Conservation (phyloP, 2,329 filamentous ascomycete species). For the Teratosphaeria epicoccoides region DNA sequence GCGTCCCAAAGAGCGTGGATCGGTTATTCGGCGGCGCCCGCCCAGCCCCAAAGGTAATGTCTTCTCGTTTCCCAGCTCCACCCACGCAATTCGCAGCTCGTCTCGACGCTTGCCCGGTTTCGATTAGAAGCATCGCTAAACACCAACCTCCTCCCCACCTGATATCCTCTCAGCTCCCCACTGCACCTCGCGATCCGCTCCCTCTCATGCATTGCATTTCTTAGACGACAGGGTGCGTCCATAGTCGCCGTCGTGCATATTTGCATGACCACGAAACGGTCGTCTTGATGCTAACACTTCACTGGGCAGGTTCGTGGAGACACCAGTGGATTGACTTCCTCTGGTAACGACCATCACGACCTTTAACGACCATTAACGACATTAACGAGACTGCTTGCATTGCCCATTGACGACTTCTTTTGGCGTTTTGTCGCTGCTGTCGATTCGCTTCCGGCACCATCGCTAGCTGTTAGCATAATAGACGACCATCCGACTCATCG, state of each 20-base stretch:
- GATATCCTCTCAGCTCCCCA: conserved; percentile 19
- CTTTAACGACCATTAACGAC: conserved; percentile 23
- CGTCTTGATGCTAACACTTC: conserved; percentile 7
- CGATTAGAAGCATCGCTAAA: conserved; percentile 8
- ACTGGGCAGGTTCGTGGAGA: conserved; percentile 12
- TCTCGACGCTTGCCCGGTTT: conserved; percentile 3
- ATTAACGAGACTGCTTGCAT: conserved; percentile 23
- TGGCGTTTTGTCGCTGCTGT: conserved; percentile 13
- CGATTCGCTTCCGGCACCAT: conserved; percentile 3
- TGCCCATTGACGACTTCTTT: conserved; percentile 20
- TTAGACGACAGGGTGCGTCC: conserved; percentile 26
- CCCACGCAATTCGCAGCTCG: background rate
- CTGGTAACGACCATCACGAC: conserved; percentile 22
- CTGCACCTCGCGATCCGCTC: conserved; percentile 21
- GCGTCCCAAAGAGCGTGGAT: background rate
- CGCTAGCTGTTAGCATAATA: conserved; percentile 4
- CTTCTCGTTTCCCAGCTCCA: background rate
- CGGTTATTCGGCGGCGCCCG: background rate
- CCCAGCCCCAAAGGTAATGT: background rate
- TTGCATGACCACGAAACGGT: conserved; percentile 6
- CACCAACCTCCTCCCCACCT: conserved; percentile 20
- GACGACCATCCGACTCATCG: conserved; percentile 1
- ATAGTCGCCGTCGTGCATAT: conserved; percentile 23
- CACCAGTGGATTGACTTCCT: conserved; percentile 17
- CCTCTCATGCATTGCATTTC: conserved; percentile 27